Evolutionary conservation across 495 filamentous ascomycete genomes (phyloP).

Genomic region (Penicillium simplicissimum): DNA sequence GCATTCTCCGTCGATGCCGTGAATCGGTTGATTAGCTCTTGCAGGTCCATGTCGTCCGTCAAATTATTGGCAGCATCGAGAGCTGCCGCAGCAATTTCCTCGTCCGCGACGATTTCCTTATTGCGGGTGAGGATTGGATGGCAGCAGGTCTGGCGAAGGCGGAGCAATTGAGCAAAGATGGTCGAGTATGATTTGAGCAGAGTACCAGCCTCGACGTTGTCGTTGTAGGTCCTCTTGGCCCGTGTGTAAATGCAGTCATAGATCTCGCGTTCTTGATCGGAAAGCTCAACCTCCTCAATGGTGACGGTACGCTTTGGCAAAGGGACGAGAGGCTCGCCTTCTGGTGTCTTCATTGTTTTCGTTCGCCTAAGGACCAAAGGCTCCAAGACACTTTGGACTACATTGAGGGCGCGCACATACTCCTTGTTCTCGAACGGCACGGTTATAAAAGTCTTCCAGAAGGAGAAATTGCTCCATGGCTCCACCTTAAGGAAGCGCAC

Average conservation of each 20-base stretch:
- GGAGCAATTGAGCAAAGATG: constrained; percentile 94
- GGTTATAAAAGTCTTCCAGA: constrained; percentile 98
- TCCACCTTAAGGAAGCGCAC: constrained; percentile 91
- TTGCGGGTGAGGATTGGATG: constrained; percentile 89
- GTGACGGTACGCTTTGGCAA: constrained; percentile 79
- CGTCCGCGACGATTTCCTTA: constrained; percentile 79
- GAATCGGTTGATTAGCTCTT: constrained; percentile 81
- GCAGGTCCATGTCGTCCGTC: constrained; percentile 94
- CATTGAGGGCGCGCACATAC: constrained; percentile 88
- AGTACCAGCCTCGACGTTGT: constrained; percentile 87
- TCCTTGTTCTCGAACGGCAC: constrained; percentile 94
- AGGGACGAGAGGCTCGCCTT: constrained; percentile 81
- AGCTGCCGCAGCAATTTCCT: constrained; percentile 79
- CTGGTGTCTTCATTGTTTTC: constrained; percentile 96
- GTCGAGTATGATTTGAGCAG: constrained; percentile 92
- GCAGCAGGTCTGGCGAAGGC: constrained; percentile 91
- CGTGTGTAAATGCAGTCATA: constrained; percentile 85
- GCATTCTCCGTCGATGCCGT: constrained; percentile 65
- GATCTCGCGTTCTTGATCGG: constrained; percentile 79
- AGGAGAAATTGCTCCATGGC: constrained; percentile 97
- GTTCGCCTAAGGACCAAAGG: constrained; percentile 93
- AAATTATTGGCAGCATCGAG: constrained; percentile 77
- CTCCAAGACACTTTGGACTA: constrained; percentile 95
- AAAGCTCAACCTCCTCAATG: constrained; percentile 83
- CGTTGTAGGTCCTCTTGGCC: constrained; percentile 79